These are phyloP conservation scores for Trifolium subterraneum DNA, from an alignment of 306 rosid genomes.

Conservation along the genomic window DNA sequence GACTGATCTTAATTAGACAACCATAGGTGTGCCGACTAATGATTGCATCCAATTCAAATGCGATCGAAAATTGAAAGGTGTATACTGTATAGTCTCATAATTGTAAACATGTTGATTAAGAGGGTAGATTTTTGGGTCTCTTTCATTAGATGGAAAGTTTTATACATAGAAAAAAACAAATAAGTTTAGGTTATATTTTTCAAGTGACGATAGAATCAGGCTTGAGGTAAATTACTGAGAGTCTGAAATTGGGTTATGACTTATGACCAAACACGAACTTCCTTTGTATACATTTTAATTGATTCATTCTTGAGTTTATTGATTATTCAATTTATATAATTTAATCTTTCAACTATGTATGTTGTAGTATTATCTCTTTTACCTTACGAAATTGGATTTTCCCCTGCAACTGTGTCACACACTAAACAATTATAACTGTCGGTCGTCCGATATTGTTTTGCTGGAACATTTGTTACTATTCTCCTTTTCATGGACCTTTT, in stretches of 20 bases:
- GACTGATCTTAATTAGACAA: not conserved
- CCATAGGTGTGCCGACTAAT: no score
- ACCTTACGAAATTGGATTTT: no score
- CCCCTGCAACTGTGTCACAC: no score
- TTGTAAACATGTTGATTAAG: constrained; percentile 47
- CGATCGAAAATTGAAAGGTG: not conserved
- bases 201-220: constrained; percentile 29
- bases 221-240: constrained; percentile 26
- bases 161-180: constrained; percentile 18
- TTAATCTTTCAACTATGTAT: constrained; percentile 26
- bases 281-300: constrained; percentile 42
- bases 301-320: constrained; percentile 39
- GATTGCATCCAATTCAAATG: not conserved
- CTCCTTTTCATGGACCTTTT: constrained; percentile 21
- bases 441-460: no score
- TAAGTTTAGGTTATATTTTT: constrained; percentile 28
- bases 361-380: not conserved
- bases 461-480: constrained; percentile 14
- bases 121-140: constrained; percentile 36
- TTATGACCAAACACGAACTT: constrained; percentile 35
- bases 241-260: constrained; percentile 35
- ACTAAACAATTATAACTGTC: no score
- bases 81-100: constrained; percentile 33
- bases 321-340: constrained; percentile 31
- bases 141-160: constrained; percentile 27